Base-by-base conservation (phyloP, 2,329 filamentous ascomycete genomes). In the Ophiostoma himal-ulmi region DNA sequence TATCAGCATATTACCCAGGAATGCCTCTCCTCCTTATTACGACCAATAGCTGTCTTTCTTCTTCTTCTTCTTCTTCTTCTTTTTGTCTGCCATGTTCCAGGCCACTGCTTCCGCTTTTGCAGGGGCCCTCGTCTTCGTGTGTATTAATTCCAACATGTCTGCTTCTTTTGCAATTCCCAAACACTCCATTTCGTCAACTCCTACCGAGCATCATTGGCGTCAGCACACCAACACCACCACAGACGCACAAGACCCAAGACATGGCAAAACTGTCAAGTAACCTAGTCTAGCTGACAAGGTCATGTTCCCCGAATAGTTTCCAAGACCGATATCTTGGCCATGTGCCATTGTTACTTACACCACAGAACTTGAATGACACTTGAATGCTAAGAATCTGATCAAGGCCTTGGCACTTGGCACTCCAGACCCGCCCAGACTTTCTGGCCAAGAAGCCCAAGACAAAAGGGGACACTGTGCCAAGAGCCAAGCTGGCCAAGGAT, bases 171-270 rank as follows among this genome's bases (percentile, higher is more conserved):
- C 22, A 57, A 37, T 4, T n/a, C 4, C n/a, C 26, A 36, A 17
- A 62, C 57, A 64, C 17, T 64, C 62, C 20, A 8, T n/a, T 41
- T 36, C 41, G 36, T 41, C 62, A 65, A 65, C 62, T 65, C 62
- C 62, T 65, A n/a, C 62, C 62, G 36, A 65, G 62, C 60, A 34
- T 64, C 54, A 34, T 64, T 36, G 60, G 60, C 34, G n/a, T 64
- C 30, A 36, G 60, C 34, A 37, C 30, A 36, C 26, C 14, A 54
- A 17, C 54, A 60, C 13, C 26, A 30, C 14, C 30, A 36, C 44
- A 22, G n/a, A 57, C 52, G 22, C n/a, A 26, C 52, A 57, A 57
- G 52, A 26, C 52, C 22, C 52, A 57, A 57, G 52, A 26, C n/a
- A 57, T 26, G 52, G 26, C 52, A 57, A 57, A 22, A 57, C 54